Evolutionary conservation across 441 rosid species (phyloP), one percentile per base, ranked within the genome.

Genomic region (Pelargonium myrrhifolium): DNA sequence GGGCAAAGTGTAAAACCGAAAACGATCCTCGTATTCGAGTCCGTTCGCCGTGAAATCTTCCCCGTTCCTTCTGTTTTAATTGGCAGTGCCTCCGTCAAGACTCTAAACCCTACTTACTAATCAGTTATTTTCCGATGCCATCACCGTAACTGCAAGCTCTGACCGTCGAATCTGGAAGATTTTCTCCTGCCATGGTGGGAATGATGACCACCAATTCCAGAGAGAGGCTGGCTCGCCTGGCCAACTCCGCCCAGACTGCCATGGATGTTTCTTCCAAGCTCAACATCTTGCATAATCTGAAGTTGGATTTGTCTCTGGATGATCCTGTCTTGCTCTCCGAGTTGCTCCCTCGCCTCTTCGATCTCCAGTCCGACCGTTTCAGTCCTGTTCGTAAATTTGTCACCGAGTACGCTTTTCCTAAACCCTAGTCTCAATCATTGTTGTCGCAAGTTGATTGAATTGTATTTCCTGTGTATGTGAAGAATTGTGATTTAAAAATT

Each of bases 311-410:
- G 74, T 74, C 75, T 66, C 75, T 80, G 42, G 76, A 74, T 42
- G 85, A 78, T 39, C 72, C 78, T 49, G 71, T 55, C 71, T 72
- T 79, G 21, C 78, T 90, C 65, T 81, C 86, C 8, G 89, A 84
- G 81, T 76, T 87, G 71, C 86, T 95, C 68, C 93, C 97, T 80
- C 81, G 72, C 67, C 78, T 92, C 56, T 87, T 87, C 71, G 89
- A 95, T 68, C 85, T 92, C 60, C 89, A 80, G 65, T 75, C 91
- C 42, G 96, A 95, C 73, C 80, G 76, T 14, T 82, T 80, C 71
- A 83, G 83, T 67, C 92, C 91, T 42, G 96, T 87, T 72, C 99
- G 99, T 83, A 90, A 87, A 74, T 74, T 83, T 72, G 91, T 85
- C 68, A 75, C 84, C 53, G 87, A 86, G 98, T 92, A 78, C 67